A percentile compares a stretch with the other conserved stretches of the same genome.
These are phyloP conservation scores for Leptosphaerulina australis DNA, from an alignment of 2,329 filamentous ascomycete species.

Conservation along the genomic window DNA sequence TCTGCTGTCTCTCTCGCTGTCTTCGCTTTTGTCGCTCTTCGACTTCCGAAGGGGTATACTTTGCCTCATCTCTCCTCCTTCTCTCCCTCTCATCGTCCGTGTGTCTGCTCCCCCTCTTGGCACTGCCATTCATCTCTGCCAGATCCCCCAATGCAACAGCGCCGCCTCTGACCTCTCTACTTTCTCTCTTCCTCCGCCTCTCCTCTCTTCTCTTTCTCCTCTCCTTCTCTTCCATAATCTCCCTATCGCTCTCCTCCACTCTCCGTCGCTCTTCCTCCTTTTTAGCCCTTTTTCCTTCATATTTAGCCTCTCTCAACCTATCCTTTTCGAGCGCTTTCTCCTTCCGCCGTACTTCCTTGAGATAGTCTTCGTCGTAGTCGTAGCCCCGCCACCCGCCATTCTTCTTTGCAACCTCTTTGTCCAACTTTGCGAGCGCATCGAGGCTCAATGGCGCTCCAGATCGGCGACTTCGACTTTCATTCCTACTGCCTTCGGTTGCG, in stretches of 20 bases:
- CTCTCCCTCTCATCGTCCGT: slow-evolving; percentile 41
- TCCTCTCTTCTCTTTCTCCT: slow-evolving; percentile 28
- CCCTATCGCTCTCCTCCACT: slow-evolving; percentile 31
- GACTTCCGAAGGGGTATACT: slow-evolving; percentile 48
- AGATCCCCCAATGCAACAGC: slow-evolving; percentile 9
- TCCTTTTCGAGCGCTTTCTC: slow-evolving; percentile 46
- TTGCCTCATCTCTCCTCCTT: slow-evolving; percentile 25
- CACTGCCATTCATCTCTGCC: slow-evolving; percentile 30
- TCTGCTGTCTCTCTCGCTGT: slow-evolving; percentile 49
- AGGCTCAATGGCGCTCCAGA: slow-evolving; percentile 52
- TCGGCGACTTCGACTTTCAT: too few species aligned
- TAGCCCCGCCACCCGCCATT: slow-evolving; percentile 50
- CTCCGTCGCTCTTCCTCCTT: slow-evolving; percentile 44
- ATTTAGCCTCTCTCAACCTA: slow-evolving; percentile 43
- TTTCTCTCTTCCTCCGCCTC: slow-evolving; percentile 24
- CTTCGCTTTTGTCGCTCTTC: slow-evolving; percentile 48
- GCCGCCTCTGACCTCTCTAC: slow-evolving; percentile 30
- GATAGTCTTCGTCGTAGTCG: slow-evolving; percentile 49
- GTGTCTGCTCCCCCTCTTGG: slow-evolving; percentile 34
- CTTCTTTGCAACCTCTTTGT: slow-evolving; percentile 65
- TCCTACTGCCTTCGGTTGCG: slow-evolving; percentile 38
- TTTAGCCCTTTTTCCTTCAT: slow-evolving; percentile 31
- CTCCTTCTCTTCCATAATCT: slow-evolving; percentile 29
- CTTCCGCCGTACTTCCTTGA: slow-evolving; percentile 46
- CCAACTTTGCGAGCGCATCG: slow-evolving; percentile 69